Percentiles rank a stretch among this genome's conserved stretches.
phyloP scores from a whole-genome alignment of 2,329 filamentous ascomycete species.

The Verticillium nonalfalfae region DNA sequence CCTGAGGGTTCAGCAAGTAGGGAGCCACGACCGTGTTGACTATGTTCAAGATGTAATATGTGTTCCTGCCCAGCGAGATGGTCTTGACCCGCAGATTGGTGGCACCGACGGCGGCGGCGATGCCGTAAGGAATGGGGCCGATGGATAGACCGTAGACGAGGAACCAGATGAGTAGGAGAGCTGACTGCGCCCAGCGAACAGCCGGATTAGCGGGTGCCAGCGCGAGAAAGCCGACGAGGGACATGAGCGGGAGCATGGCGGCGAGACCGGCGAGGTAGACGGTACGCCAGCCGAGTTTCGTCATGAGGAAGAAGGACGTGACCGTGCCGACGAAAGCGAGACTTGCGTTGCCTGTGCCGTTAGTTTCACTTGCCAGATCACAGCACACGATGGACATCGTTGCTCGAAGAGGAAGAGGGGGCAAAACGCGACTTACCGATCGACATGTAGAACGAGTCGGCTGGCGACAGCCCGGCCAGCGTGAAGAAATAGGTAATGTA shows the following conservation, averaged over 20 bases:
- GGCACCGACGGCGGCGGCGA: constrained; percentile 35
- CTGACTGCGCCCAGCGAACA: constrained; percentile 31
- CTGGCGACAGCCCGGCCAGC: neutral
- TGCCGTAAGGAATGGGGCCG: constrained; percentile 36
- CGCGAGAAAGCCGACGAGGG: constrained; percentile 34
- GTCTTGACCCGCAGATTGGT: constrained; percentile 39
- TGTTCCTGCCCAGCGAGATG: constrained; percentile 35
- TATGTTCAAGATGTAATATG: constrained; percentile 32
- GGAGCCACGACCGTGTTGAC: constrained; percentile 29
- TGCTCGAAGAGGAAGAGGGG: neutral
- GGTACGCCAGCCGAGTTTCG: constrained; percentile 31
- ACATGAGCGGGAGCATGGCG: constrained; percentile 27
- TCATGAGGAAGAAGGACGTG: constrained; percentile 36
- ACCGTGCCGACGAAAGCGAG: constrained; percentile 36
- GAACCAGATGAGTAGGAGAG: constrained; percentile 30
- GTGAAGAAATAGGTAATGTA: neutral
- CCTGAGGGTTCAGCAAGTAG: constrained; percentile 27
- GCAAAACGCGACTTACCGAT: neutral
- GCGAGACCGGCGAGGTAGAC: constrained; percentile 33
- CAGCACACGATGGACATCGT: neutral
- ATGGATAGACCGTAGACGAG: constrained; percentile 35
- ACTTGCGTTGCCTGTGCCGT: constrained; percentile 28
- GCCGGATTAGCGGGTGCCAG: constrained; percentile 32
- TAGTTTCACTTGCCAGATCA: constrained; percentile 1
- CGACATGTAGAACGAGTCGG: neutral